Evolutionary conservation across 2,329 filamentous ascomycete species (phyloP), one percentile per base, ranked within the genome.

Genomic region (Talaromyces sp.): DNA sequence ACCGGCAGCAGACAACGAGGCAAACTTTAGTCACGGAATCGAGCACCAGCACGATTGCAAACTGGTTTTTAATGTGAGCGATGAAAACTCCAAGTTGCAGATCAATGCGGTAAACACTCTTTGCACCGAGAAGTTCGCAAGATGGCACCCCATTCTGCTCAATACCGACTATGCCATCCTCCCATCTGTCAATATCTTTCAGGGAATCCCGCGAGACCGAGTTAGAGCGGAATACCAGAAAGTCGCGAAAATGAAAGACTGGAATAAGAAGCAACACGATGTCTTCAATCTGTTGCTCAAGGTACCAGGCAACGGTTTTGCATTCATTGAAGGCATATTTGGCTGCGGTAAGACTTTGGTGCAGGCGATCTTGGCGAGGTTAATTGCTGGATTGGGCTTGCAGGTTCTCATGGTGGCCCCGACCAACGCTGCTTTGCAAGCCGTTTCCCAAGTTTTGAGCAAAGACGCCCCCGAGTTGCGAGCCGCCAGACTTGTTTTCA

Each of bases 291-390:
- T 54, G 2, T 14, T 53, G n/a, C 51, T 27, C 8, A 1, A 54
- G 8, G 28, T 54, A 4, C 51, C 28, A 1, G 31, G 53, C 7
- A 56, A 56, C 10, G 53, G 53, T 3, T 40, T 30, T 12, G 53
- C 53, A 5, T 58, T 58, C 8, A 36, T 58, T n/a, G 44, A 58
- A 40, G 56, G 56, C 2, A 58, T 52, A 9, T 52, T 52, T n/a
- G 44, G 56, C 12, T 52, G 44, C 28, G 56, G 44, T 4, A 52
- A 58, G 9, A 40, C 44, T 8, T 28, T 58, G 4, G 56, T 58
- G 1, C 56, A 58, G 44, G 56, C 56, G 1, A 23, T 27, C n/a
- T 27, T 56, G 5, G 53, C 53, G 9, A 40, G 36, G n/a, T n/a
- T 56, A 10, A 33, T 56, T 18, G 9, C n/a, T 16, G 33, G 27